Evolutionary conservation across 371 early-diverging fungal genomes (phyloP).

Genomic region (Polyrhizophydium stewartii): DNA sequence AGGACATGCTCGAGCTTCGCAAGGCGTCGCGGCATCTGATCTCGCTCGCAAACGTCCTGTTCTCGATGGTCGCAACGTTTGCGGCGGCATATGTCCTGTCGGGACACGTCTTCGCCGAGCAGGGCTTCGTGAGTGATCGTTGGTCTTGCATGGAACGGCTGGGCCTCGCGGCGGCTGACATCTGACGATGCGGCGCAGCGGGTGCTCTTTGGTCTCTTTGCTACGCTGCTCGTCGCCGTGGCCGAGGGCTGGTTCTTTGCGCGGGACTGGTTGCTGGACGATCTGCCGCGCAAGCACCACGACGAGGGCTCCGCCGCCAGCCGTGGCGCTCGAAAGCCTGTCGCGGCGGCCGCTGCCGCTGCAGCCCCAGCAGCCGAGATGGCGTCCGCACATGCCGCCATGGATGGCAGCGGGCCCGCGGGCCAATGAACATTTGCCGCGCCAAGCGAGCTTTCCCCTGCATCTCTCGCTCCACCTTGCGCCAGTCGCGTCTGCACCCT

Average conservation of each 20-base stretch:
- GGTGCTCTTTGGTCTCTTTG: conserved; percentile 47
- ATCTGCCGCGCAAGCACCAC: no score
- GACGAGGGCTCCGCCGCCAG: no score
- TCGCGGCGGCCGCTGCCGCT: no score
- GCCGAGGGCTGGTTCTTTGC: conserved; percentile 53
- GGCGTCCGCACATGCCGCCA: no score
- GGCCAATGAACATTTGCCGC: no score
- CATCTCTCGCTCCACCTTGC: no score
- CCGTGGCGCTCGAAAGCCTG: no score
- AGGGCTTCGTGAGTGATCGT: conserved; percentile 54
- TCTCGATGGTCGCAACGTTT: conserved; percentile 62
- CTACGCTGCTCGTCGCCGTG: conserved; percentile 47
- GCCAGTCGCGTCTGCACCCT: no score
- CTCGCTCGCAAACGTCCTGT: conserved; percentile 57
- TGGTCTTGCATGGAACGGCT: not conserved
- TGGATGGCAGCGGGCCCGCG: no score
- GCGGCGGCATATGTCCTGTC: conserved; percentile 55
- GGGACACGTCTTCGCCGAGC: conserved; percentile 46
- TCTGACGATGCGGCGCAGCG: conserved; percentile 34
- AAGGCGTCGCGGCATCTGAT: conserved; percentile 47
- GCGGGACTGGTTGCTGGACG: conserved; percentile 31
- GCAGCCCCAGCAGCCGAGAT: no score
- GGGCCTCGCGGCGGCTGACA: no score
- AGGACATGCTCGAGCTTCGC: conserved; percentile 36
- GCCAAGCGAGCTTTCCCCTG: no score